Percentiles rank a stretch among this genome's conserved stretches.
Conservation (phyloP, 73 alveolate genomes). For the Symbiodinium natans region DNA sequence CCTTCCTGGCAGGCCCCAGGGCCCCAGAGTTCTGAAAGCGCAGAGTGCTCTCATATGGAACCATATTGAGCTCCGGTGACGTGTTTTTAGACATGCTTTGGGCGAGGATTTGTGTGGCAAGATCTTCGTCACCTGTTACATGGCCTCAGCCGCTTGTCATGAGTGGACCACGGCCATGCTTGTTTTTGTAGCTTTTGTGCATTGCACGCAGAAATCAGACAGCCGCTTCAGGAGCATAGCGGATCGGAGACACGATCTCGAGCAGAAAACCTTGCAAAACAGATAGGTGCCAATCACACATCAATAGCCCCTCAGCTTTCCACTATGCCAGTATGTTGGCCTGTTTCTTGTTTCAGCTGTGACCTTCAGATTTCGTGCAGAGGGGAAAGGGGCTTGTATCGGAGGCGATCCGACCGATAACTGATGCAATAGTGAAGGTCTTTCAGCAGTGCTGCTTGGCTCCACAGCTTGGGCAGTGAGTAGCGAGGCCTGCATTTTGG, state of each 20-base stretch:
- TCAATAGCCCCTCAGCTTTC: conserved; percentile 95
- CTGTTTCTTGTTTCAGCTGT: background rate
- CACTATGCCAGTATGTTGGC: background rate
- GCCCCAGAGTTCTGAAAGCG: background rate
- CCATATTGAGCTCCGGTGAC: background rate
- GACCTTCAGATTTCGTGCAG: background rate
- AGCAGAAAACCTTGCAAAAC: conserved; percentile 96
- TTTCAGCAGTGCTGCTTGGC: conserved; percentile 62
- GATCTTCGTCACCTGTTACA: conserved; percentile 96
- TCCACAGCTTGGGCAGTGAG: background rate
- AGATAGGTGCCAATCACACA: conserved; percentile 97
- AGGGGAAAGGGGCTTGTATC: background rate
- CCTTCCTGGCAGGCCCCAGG: conserved; percentile 60
- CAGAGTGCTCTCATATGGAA: background rate
- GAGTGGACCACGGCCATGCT: background rate
- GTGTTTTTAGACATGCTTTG: background rate
- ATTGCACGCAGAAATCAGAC: background rate
- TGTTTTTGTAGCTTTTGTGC: background rate
- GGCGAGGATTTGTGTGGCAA: conserved; percentile 94
- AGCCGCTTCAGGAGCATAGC: conserved; percentile 66
- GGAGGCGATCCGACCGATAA: conserved; percentile 77
- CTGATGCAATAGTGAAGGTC: conserved; percentile 80
- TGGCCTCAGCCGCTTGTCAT: conserved; percentile 93
- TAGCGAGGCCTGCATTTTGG: background rate
- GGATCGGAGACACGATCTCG: conserved; percentile 96